Evolutionary conservation across 75 land plant species (phyloP), one percentile per base, ranked within the genome.

Genomic region (Sequoia sempervirens): DNA sequence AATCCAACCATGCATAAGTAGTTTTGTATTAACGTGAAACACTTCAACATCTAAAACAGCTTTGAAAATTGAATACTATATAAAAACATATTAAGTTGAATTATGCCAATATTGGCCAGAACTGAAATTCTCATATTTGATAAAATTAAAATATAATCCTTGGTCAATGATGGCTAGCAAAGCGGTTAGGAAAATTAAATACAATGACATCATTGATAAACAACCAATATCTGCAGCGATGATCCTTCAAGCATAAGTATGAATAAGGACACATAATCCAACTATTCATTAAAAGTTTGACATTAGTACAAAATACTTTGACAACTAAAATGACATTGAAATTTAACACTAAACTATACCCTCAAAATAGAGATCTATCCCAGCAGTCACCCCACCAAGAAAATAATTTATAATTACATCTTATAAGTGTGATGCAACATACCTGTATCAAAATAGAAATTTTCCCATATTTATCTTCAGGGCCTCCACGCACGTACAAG

Each of bases 361-460:
- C 13, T 45, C 45, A 43, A 43, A 41, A 7, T 38, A 23, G 45
- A 40, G 46, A 41, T 8, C 8, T 23, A 40, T 8, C n/a, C 46
- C 26, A 18, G n/a, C 23, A 12, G 4, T 26, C 26, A 47, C 28
- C n/a, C 47, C 43, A 0, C 41, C 9, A 43, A 23, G 43, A 41
- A 43, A n/a, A 23, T 1, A 9, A 78, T 45, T 45, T 26, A 78
- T n/a, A 18, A 18, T 40, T 6, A 75, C 43, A 7, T 38, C 30
- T 78, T 43, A 10, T 9, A 43, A 78, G 13, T 2, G 30, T 40
- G 38, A 47, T 45, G 45, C 53, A 47, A 46, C 20, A 11, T 17
- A 98, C 99, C 98, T 98, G 99, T 86, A 98, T 98, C 28, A 98
- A 95, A 83, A 96, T 93, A 74, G 92, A 91, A 75, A 98, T 91